phyloP scores from a whole-genome alignment of 2,329 filamentous ascomycete genomes.

The Aspergillus alliaceus region DNA sequence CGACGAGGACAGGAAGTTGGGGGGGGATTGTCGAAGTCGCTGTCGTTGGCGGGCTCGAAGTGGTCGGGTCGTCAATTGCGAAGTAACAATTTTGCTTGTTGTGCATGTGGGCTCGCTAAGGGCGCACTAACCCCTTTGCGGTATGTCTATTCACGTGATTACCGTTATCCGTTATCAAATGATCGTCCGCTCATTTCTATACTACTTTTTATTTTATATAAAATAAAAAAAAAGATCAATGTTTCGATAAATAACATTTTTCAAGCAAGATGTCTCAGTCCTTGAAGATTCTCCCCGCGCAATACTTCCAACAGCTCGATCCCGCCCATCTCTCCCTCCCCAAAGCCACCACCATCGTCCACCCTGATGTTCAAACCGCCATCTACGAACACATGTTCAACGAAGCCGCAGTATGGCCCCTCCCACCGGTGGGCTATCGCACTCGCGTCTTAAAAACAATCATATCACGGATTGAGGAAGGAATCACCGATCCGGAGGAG shows the following conservation, averaged over 20 bases:
- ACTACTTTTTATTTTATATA: not conserved
- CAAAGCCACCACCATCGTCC: slow-evolving; percentile 56
- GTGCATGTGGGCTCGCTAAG: slow-evolving; percentile 45
- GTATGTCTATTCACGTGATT: slow-evolving; percentile 12
- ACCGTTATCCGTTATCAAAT: slow-evolving; percentile 2
- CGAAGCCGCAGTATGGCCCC: slow-evolving; percentile 52
- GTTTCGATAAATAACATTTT: no score
- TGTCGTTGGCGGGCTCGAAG: slow-evolving; percentile 31
- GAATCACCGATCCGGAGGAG: slow-evolving; percentile 78
- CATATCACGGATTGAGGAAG: slow-evolving; percentile 66
- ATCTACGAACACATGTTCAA: slow-evolving; percentile 69
- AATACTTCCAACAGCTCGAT: slow-evolving; percentile 77
- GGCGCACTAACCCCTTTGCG: slow-evolving; percentile 31
- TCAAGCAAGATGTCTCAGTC: slow-evolving; percentile 13
- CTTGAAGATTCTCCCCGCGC: slow-evolving; percentile 50
- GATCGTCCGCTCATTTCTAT: not conserved
- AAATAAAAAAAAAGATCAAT: not conserved
- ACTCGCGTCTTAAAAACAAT: slow-evolving; percentile 72
- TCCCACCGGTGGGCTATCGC: slow-evolving; percentile 69
- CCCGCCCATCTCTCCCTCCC: slow-evolving; percentile 64
- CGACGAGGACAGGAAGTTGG: slow-evolving; percentile 25
- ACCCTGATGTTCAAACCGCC: slow-evolving; percentile 62
- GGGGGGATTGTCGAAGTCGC: slow-evolving; percentile 30
- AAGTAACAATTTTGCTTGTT: slow-evolving; percentile 35
- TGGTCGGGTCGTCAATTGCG: slow-evolving; percentile 16